Conservation (phyloP, 2,329 filamentous ascomycete genomes). For the Botrytis cinerea region DNA sequence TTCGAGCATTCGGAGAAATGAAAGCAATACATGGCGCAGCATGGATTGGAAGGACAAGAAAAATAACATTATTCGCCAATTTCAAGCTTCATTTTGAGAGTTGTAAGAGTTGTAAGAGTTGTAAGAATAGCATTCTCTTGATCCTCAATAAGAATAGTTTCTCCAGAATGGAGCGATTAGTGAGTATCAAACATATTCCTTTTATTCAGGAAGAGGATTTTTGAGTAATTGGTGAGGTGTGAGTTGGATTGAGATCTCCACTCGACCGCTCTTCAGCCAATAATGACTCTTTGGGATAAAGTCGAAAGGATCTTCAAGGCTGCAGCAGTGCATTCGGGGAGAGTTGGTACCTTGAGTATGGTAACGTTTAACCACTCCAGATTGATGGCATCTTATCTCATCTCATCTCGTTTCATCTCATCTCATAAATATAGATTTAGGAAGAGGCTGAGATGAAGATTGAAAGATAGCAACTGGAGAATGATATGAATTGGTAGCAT, state of each 20-base stretch:
- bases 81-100: background rate
- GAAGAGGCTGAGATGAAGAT: background rate
- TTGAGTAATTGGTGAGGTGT: background rate
- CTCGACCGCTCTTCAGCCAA: background rate
- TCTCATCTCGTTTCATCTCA: background rate
- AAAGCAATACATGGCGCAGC: background rate
- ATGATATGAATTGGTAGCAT: background rate
- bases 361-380: background rate
- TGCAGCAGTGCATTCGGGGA: conserved; percentile 6
- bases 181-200: background rate
- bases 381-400: background rate
- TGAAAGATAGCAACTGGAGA: background rate
- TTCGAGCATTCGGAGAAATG: background rate
- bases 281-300: background rate
- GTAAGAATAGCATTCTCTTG: background rate
- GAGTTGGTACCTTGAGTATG: background rate
- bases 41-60: background rate
- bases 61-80: background rate
- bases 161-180: background rate
- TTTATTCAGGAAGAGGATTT: background rate
- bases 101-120: background rate
- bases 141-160: background rate
- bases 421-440: conserved; percentile 6
- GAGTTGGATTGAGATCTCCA: background rate
- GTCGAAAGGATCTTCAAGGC: background rate